These are phyloP conservation scores for Linum tenue DNA, from an alignment of 345 rosid species.

Conservation along the genomic window DNA sequence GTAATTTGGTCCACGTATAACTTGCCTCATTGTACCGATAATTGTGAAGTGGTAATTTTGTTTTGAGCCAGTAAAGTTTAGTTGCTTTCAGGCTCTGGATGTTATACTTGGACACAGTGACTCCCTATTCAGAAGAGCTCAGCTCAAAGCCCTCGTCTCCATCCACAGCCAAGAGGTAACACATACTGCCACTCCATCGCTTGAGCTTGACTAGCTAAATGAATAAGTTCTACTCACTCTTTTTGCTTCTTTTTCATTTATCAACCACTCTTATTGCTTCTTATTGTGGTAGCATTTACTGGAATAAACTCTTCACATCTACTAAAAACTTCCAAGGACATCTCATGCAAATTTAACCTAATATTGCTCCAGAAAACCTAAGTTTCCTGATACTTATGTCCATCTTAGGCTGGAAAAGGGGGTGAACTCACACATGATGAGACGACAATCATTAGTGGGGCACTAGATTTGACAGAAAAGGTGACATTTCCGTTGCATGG, in stretches of 20 bases:
- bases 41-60: not conserved
- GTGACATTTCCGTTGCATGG: slow-evolving; percentile 1
- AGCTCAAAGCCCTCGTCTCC: slow-evolving; percentile 26
- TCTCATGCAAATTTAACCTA: not conserved
- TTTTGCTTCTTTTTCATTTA: not conserved
- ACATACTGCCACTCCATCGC: not conserved
- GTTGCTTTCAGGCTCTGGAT: slow-evolving; percentile 20
- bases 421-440: slow-evolving; percentile 28
- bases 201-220: not conserved
- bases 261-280: not conserved
- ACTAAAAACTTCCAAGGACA: not conserved
- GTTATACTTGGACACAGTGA: slow-evolving; percentile 20
- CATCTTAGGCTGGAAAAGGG: slow-evolving; percentile 25
- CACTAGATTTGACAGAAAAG: slow-evolving; percentile 25
- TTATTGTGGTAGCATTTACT: not conserved
- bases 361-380: not conserved
- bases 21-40: not conserved
- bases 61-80: not conserved
- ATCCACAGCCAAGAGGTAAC: slow-evolving; percentile 25
- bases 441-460: slow-evolving; percentile 26
- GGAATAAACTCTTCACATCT: not conserved
- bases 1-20: not conserved
- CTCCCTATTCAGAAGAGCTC: slow-evolving; percentile 22
- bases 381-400: slow-evolving; percentile 3
- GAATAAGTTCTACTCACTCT: not conserved